Base-by-base conservation (phyloP, 768 basidiomycete genomes). In the Stropharia rugosoannulata region DNA sequence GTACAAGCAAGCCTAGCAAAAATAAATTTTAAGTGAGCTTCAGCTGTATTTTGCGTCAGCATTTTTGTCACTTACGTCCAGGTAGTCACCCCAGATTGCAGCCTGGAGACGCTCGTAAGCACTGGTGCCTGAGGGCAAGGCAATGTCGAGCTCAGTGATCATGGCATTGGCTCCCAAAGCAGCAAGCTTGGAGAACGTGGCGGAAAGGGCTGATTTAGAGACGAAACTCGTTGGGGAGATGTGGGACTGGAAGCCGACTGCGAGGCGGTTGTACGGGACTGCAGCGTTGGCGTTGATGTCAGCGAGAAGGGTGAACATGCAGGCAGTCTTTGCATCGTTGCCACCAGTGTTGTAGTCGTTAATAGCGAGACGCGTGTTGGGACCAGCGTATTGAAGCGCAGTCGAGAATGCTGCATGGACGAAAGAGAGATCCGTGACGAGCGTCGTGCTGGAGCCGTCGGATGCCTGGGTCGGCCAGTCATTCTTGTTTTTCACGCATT, bases 341-440 rank as follows among this genome's bases (percentile, higher is more conserved):
- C 54, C 58, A 8, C 58, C 58, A 5, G 58, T 59, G 54, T 59
- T 59, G 54, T 59, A 59, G 58, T 59, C 58, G 50, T 59, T 59
- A 22, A 59, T 59, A 22, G 58, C 58, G 6, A 59, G 58, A 13
- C 58, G 58, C 12, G 58, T 59, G 40, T 7, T 42, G 15, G 50
- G 36, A 10, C 58, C 40, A 18, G 58, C 58, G 45, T 59, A 59
- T 27, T 59, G 50, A 41, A 59, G 54, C 6, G 58, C 58, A 29
- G 58, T 59, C 39, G 49, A 51, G 45, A 59, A 59, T 29, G 58
- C 58, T 3, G 58, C 54, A 29, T 59, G 58, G 45, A 59, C 45
- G 53, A 59, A 59, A n/a, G 58, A 55, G 13, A 59, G 54, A 35
- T 59, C 58, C 1, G 54, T 55, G 4, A 59, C 58, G 36, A 59